A percentile compares a stretch with the other conserved stretches of the same genome.
Conservation (phyloP, 257 asterid species). For the Ballota nigra region DNA sequence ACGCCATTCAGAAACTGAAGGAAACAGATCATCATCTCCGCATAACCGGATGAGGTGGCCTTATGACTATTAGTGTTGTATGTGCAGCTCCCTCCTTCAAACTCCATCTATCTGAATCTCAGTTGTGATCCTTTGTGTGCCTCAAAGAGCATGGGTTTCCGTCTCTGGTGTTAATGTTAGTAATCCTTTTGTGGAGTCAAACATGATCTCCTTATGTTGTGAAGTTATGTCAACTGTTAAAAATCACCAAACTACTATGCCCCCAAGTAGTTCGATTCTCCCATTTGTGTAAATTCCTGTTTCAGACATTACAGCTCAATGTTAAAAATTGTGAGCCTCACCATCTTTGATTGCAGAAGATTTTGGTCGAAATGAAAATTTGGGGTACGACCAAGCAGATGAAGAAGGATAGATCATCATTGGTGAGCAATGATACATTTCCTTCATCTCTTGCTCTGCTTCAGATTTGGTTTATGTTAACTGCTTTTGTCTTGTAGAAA, state of each 20-base stretch:
- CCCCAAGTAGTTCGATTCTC: neutral
- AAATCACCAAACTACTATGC: slow-evolving; percentile 14
- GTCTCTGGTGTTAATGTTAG: slow-evolving; percentile 13
- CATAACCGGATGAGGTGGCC: slow-evolving; percentile 44
- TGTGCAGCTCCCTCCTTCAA: slow-evolving; percentile 14
- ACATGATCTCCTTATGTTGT: slow-evolving; percentile 10
- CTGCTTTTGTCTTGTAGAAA: neutral
- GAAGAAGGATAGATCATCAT: neutral
- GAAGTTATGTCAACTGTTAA: slow-evolving; percentile 18
- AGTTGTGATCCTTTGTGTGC: slow-evolving; percentile 20
- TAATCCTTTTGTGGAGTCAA: slow-evolving; percentile 14
- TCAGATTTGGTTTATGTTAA: neutral
- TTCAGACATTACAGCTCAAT: slow-evolving; percentile 8
- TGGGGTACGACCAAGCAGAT: neutral
- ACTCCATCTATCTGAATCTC: neutral
- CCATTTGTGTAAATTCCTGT: slow-evolving; percentile 13
- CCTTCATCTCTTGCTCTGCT: neutral
- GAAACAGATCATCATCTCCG: slow-evolving; percentile 41
- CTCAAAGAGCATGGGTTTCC: slow-evolving; percentile 11
- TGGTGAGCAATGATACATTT: neutral
- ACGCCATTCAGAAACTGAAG: slow-evolving; percentile 34
- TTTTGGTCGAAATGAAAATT: neutral
- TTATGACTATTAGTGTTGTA: slow-evolving; percentile 31
- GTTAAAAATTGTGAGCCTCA: slow-evolving; percentile 5
- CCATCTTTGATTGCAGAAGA: neutral